Percentiles rank a stretch among this genome's conserved stretches.
Evolutionary conservation across 345 rosid genomes (phyloP).

Genomic region (Corchorus olitorius): DNA sequence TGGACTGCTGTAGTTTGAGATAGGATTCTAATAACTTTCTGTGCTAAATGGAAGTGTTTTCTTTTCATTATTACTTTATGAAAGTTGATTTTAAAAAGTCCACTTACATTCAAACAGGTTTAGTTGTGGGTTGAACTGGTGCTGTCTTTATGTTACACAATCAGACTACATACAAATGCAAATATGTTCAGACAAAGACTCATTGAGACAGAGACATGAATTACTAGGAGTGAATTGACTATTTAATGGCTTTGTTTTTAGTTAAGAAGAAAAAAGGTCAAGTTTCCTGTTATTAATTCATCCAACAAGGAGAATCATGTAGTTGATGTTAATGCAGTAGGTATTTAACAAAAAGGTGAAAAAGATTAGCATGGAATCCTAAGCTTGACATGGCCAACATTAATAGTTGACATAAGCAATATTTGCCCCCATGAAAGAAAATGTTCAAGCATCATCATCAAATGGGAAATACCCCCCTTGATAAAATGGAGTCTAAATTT

Average conservation of each 20-base stretch:
- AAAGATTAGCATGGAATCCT: slow-evolving; percentile 37
- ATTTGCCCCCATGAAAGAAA: background rate
- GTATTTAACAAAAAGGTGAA: slow-evolving; percentile 22
- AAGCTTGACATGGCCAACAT: slow-evolving; percentile 28
- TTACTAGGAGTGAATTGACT: slow-evolving; percentile 19
- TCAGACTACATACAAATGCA: slow-evolving; percentile 16
- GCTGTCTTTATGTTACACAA: slow-evolving; percentile 20
- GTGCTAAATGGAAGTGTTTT: slow-evolving; percentile 4
- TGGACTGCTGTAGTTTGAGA: background rate
- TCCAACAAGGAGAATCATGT: slow-evolving; percentile 25
- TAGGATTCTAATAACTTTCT: background rate
- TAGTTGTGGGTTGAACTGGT: background rate
- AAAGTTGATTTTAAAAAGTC: background rate
- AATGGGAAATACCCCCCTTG: slow-evolving; percentile 14
- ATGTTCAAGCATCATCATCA: slow-evolving; percentile 16
- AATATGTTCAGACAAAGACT: slow-evolving; percentile 4
- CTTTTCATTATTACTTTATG: background rate
- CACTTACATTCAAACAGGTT: background rate
- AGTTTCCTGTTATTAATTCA: slow-evolving; percentile 20
- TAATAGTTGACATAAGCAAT: slow-evolving; percentile 27
- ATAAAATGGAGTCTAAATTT: slow-evolving; percentile 6
- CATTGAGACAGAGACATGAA: background rate
- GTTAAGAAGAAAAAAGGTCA: background rate
- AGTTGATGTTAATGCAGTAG: slow-evolving; percentile 9
- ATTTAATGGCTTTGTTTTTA: slow-evolving; percentile 17